Base-by-base conservation (phyloP, 176 grass and related monocot species). In the Oryza glumipatula region DNA sequence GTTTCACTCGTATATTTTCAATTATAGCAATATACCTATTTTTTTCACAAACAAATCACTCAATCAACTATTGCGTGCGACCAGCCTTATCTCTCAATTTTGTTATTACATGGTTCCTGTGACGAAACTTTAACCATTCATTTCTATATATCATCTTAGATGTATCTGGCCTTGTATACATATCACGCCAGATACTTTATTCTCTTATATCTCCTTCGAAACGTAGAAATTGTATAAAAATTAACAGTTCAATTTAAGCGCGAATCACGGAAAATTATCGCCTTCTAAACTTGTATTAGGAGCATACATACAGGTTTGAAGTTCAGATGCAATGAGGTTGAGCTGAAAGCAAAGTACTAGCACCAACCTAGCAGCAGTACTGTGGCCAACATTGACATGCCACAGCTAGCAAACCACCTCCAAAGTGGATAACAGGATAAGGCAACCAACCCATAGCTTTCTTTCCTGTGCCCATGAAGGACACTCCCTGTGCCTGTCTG, bases 391-490 rank as follows among this genome's bases (percentile, higher is more conserved):
- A 75, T 75, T 75, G 70, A 56, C 45, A 81, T 60, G 33, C 9
- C 70, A 45, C 30, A 75, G 71, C 63, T 81, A 44, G 43, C 9
- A 41, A 87, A 81, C 85, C 32, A 67, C 22, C 49, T 39, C 17
- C 23, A 74, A 4, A 82, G 28, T 72, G 80, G 86, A 83, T 83
- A 78, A 73, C 30, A 19, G 54, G 80, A 88, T 88, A 83, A 89
- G 77, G 65, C 38, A 68, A 24, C 9, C 21, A 23, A 46, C 46
- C 35, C 65, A 41, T 77, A 71, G 65, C 72, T 81, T 75, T 85
- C 72, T 81, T 75, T 85, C 9, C 49, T 80, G 49, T 10, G 39
- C 21, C 38, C 28, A n/a, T 32, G 44, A 54, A 73, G 68, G 39
- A 7, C 24, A 23, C 16, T 52, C 14, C 76, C 5, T 74, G 26